These are phyloP conservation scores for Metschnikowia reukaufii DNA, from an alignment of 805 yeast genomes.

Conservation along the genomic window DNA sequence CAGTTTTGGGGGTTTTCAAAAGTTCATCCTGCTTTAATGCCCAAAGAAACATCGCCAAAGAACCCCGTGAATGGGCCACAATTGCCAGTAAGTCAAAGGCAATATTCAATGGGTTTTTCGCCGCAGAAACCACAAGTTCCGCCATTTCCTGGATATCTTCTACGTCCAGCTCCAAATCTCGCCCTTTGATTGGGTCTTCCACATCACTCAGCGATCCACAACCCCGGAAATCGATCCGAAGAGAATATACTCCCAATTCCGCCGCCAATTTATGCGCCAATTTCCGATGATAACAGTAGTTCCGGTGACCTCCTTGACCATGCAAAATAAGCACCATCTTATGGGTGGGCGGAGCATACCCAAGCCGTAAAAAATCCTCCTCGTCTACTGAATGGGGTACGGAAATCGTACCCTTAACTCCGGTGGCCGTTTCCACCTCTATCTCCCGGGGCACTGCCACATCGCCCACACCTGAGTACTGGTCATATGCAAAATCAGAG, in stretches of 20 bases:
- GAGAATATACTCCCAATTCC: constrained; percentile 59
- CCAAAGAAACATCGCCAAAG: constrained; percentile 74
- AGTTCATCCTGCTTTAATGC: constrained; percentile 47
- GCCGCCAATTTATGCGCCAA: constrained; percentile 61
- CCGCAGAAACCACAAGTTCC: constrained; percentile 30
- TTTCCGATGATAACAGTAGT: constrained; percentile 68
- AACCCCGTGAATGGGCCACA: constrained; percentile 81
- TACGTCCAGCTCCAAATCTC: constrained; percentile 62
- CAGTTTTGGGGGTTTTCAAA: constrained; percentile 25
- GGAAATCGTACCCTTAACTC: constrained; percentile 39
- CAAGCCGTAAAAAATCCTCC: constrained; percentile 25
- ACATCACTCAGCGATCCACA: constrained; percentile 74
- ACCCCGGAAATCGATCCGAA: constrained; percentile 82
- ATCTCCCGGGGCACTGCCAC: constrained; percentile 32
- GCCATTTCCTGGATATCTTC: constrained; percentile 57
- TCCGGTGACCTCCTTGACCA: constrained; percentile 83
- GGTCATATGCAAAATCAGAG: constrained; percentile 6
- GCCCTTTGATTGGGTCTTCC: constrained; percentile 42
- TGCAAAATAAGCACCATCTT: constrained; percentile 67
- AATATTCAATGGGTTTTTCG: constrained; percentile 37
- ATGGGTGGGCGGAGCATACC: constrained; percentile 42
- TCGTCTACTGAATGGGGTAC: constrained; percentile 35
- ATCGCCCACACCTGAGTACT: constrained; percentile 12
- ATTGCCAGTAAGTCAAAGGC: constrained; percentile 54
- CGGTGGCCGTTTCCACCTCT: constrained; percentile 34